These are phyloP conservation scores for Psophocarpus tetragonolobus DNA, from an alignment of 306 rosid species.

Conservation along the genomic window DNA sequence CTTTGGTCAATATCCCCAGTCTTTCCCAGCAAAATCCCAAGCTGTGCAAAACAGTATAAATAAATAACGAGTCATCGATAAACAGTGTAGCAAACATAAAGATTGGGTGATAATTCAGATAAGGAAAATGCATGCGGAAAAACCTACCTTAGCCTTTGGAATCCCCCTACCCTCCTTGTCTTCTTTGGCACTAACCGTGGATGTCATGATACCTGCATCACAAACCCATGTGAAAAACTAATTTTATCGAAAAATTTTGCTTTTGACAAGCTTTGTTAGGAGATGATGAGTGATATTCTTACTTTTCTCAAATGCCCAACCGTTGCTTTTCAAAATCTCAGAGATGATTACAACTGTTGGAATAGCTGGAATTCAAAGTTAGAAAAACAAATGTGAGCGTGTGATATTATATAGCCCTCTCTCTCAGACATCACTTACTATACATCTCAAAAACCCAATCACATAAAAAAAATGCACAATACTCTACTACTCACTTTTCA, in stretches of 20 bases:
- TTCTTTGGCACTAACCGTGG: conserved; percentile 44
- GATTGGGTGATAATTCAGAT: conserved; percentile 2
- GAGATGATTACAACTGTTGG: conserved; percentile 62
- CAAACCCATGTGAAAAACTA: conserved; percentile 17
- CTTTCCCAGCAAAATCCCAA: conserved; percentile 54
- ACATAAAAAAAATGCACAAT: not conserved
- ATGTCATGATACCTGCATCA: conserved; percentile 39
- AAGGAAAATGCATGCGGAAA: no score
- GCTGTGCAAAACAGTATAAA: conserved; percentile 38
- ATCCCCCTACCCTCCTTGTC: conserved; percentile 42
- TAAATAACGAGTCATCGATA: not conserved
- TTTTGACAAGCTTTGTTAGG: not conserved
- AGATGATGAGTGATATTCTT: conserved; percentile 40
- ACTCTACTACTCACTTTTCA: not conserved
- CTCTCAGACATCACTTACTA: no score
- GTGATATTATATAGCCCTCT: no score
- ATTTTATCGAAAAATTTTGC: not conserved
- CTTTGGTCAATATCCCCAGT: conserved; percentile 38
- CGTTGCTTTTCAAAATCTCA: conserved; percentile 60
- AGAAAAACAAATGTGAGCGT: not conserved
- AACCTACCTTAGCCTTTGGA: conserved; percentile 66
- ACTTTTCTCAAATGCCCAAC: conserved; percentile 66
- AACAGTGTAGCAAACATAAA: not conserved
- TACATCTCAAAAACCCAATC: not conserved
- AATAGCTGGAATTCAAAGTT: conserved; percentile 55